Evolutionary conservation across 257 asterid genomes (phyloP).

Genomic region (Nicotiana knightiana): DNA sequence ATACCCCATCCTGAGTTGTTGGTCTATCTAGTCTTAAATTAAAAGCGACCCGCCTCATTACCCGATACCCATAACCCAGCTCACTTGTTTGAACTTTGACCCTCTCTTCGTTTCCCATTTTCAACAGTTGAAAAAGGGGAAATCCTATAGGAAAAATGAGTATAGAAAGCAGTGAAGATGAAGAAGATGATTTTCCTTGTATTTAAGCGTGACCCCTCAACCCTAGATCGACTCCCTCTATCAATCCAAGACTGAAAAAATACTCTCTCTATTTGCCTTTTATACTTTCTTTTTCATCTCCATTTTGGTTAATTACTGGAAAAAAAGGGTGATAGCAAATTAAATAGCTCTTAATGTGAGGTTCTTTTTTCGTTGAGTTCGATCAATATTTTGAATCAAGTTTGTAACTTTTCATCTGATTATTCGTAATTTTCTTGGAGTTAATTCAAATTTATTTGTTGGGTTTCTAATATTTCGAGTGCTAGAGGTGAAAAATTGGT

Average conservation of each 20-base stretch:
- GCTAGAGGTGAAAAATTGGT: background rate
- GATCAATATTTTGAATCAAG: background rate
- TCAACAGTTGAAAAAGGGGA: background rate
- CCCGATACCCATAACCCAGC: too few relatives aligned
- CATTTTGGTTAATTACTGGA: background rate
- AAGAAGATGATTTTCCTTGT: slow-evolving; percentile 93
- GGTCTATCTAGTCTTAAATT: too few relatives aligned
- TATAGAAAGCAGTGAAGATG: slow-evolving; percentile 91
- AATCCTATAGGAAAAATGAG: slow-evolving; percentile 32
- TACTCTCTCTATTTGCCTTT: slow-evolving; percentile 1
- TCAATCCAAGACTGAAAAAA: slow-evolving; percentile 81
- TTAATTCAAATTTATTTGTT: too few relatives aligned
- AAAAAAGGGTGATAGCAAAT: background rate
- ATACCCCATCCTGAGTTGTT: too few relatives aligned
- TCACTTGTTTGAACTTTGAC: background rate
- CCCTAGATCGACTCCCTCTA: slow-evolving; percentile 85
- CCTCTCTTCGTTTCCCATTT: background rate
- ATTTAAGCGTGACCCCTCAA: slow-evolving; percentile 87
- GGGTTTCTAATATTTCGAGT: background rate
- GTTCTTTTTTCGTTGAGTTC: background rate
- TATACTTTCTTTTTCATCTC: background rate
- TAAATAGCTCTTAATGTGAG: background rate
- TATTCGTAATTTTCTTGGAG: too few relatives aligned
- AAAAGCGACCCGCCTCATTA: too few relatives aligned
- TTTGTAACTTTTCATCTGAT: background rate